A percentile compares a stretch with the other conserved stretches of the same genome.
phyloP scores from a whole-genome alignment of 768 basidiomycete species.

The Lenzites betulinus region DNA sequence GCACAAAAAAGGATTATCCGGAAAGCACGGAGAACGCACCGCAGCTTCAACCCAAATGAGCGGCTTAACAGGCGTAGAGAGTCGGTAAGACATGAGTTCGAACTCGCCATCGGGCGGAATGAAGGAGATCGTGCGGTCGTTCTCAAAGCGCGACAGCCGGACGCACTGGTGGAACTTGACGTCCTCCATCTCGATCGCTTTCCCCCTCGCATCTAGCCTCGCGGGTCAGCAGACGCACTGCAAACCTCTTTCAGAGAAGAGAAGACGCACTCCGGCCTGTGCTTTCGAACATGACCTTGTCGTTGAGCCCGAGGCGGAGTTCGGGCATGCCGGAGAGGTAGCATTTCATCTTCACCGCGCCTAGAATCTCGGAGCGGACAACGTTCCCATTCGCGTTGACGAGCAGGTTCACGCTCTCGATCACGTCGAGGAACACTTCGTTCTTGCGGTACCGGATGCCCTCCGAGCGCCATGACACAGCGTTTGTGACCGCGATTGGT shows the following conservation, averaged over 20 bases:
- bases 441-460: constrained; percentile 98
- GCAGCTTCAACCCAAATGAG: constrained; percentile 97
- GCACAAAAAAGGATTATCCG: too few species aligned
- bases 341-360: constrained; percentile 99
- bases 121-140: constrained; percentile 98
- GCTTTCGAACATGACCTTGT: constrained; percentile 99
- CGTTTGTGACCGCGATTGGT: constrained; percentile 97
- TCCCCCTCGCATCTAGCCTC: constrained; percentile 82
- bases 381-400: constrained; percentile 98
- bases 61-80: constrained; percentile 95
- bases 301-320: constrained; percentile 90
- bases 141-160: constrained; percentile 94
- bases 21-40: constrained; percentile 39
- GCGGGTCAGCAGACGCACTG: not conserved
- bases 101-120: constrained; percentile 99
- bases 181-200: constrained; percentile 99
- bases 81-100: constrained; percentile 97
- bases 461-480: constrained; percentile 97
- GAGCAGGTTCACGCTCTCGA: constrained; percentile 95
- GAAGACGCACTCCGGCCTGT: constrained; percentile 83
- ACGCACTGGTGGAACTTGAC: constrained; percentile 99
- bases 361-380: constrained; percentile 94
- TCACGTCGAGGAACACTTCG: constrained; percentile 97
- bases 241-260: not conserved
- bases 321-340: constrained; percentile 99